Evolutionary conservation across 306 rosid genomes (phyloP).

Genomic region (Gastrolobium villosum): DNA sequence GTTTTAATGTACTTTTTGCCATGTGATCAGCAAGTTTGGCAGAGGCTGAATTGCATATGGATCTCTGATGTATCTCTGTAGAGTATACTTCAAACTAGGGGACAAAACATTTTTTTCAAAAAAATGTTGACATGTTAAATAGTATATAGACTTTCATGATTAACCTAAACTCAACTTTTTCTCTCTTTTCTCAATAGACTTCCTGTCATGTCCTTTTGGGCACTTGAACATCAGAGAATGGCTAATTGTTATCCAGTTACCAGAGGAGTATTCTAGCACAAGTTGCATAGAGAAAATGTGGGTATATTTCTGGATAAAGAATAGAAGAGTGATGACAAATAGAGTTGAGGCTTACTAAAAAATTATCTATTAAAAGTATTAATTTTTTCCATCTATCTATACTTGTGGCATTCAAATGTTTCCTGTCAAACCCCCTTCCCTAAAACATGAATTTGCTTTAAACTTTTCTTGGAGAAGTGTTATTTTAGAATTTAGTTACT

Average conservation of each 20-base stretch:
- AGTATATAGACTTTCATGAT: not conserved
- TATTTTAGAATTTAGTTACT: not conserved
- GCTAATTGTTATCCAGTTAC: slow-evolving; percentile 17
- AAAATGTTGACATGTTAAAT: not conserved
- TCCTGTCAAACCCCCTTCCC: not conserved
- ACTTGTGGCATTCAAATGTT: slow-evolving; percentile 3
- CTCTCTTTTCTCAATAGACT: not conserved
- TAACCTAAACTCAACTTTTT: not conserved
- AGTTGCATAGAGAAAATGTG: not conserved
- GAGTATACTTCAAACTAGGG: not conserved
- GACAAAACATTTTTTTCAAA: not conserved
- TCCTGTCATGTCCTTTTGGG: slow-evolving; percentile 20
- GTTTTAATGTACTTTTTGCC: not conserved
- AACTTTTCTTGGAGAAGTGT: not conserved
- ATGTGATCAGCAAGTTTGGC: slow-evolving; percentile 22
- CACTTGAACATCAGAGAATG: not conserved
- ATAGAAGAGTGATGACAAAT: not conserved
- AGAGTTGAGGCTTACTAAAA: slow-evolving; percentile 7
- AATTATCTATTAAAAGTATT: not conserved
- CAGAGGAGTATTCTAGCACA: slow-evolving; percentile 5
- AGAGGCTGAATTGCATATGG: not conserved
- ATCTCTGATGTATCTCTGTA: not conserved
- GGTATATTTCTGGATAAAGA: no score
- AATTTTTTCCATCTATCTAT: not conserved
- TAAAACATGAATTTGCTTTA: not conserved